These are phyloP conservation scores for Baorangia bicolor DNA, from an alignment of 768 basidiomycete genomes.

Conservation along the genomic window DNA sequence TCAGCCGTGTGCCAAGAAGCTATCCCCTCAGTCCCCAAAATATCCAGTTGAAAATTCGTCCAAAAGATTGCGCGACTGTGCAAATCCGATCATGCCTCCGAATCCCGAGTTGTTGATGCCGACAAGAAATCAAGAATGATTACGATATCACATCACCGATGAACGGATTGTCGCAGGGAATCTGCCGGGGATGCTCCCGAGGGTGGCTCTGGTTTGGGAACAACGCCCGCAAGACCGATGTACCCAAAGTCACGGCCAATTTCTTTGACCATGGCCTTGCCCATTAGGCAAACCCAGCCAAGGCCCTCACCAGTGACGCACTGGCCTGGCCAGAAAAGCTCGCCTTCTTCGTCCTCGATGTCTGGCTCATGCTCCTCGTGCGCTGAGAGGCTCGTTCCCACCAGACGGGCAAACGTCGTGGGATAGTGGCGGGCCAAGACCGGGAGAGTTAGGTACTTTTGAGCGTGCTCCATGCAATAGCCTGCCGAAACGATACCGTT, in stretches of 20 bases:
- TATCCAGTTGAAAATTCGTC: constrained; percentile 28
- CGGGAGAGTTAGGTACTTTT: constrained; percentile 60
- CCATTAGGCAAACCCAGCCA: constrained; percentile 86
- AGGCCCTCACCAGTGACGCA: constrained; percentile 72
- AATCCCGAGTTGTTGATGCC: constrained; percentile 26
- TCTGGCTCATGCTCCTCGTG: constrained; percentile 79
- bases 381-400: constrained; percentile 57
- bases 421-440: constrained; percentile 72
- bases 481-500: constrained; percentile 42
- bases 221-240: constrained; percentile 66
- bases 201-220: constrained; percentile 58
- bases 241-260: constrained; percentile 77
- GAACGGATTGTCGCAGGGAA: constrained; percentile 33
- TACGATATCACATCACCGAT: constrained; percentile 25
- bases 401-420: constrained; percentile 70
- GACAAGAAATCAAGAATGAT: constrained; percentile 30
- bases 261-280: constrained; percentile 83
- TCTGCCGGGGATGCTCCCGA: constrained; percentile 31
- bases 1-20: constrained; percentile 20
- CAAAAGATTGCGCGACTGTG: constrained; percentile 24
- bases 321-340: constrained; percentile 83
- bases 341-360: constrained; percentile 82
- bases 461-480: constrained; percentile 46
- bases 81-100: constrained; percentile 28
- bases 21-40: constrained; percentile 12